phyloP scores from a whole-genome alignment of 257 asterid species.

The Capsicum chinense region DNA sequence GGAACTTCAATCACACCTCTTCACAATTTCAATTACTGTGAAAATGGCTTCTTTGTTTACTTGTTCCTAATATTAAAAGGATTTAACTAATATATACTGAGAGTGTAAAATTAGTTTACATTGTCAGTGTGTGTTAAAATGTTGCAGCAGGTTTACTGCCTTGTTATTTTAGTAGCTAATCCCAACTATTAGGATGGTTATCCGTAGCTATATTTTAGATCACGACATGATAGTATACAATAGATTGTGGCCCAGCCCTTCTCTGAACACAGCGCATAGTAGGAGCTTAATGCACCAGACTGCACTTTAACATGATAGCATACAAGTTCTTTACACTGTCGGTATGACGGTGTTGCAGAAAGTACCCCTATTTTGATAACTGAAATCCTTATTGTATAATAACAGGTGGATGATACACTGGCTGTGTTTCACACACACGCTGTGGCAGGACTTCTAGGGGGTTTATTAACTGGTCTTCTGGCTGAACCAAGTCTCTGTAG shows the following conservation, averaged over 20 bases:
- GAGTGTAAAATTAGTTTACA: neutral
- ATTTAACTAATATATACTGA: neutral
- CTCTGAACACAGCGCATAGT: too few relatives aligned
- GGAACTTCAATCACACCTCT: too few relatives aligned
- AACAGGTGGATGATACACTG: conserved; percentile 81
- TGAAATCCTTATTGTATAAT: neutral
- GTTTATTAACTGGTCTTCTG: conserved; percentile 73
- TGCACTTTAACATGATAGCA: too few relatives aligned
- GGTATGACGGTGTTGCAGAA: neutral
- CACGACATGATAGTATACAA: too few relatives aligned
- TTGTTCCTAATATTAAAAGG: neutral
- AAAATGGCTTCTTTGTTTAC: too few relatives aligned
- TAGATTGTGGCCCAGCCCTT: too few relatives aligned
- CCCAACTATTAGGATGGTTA: neutral
- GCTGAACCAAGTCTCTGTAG: conserved; percentile 78
- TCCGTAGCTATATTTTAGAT: neutral
- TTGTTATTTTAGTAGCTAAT: neutral
- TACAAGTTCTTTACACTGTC: neutral
- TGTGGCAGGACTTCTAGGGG: conserved; percentile 84
- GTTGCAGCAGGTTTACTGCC: neutral
- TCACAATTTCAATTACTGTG: too few relatives aligned
- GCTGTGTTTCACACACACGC: conserved; percentile 94
- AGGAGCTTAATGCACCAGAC: too few relatives aligned
- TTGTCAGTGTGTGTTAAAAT: neutral
- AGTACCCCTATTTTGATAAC: neutral